Percentiles rank a stretch among this genome's conserved stretches.
Conservation (phyloP, 2,329 filamentous ascomycete genomes). For the Xylariomycetidae sp. region DNA sequence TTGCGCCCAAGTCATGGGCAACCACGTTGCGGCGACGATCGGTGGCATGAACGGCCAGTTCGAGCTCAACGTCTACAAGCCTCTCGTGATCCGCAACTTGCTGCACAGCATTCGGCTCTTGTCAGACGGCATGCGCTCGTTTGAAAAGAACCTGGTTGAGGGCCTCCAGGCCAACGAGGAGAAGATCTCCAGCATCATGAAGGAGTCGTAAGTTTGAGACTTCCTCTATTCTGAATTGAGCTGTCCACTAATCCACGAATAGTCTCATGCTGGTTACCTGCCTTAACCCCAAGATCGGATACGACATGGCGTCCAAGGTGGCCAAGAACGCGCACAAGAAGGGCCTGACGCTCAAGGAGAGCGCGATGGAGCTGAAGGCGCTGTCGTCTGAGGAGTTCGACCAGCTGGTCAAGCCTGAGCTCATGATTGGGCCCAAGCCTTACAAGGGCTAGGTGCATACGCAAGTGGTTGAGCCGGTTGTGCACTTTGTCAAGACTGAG, state of each 20-base stretch:
- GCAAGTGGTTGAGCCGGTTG: constrained; percentile 14
- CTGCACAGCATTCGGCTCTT: constrained; percentile 87
- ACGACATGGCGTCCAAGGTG: constrained; percentile 95
- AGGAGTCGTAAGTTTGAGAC: constrained; percentile 71
- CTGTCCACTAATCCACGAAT: not conserved
- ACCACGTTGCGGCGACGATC: constrained; percentile 88
- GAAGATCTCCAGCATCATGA: constrained; percentile 82
- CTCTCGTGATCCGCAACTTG: constrained; percentile 89
- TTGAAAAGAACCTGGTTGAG: constrained; percentile 85
- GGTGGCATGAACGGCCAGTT: constrained; percentile 98
- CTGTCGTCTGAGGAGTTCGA: constrained; percentile 88
- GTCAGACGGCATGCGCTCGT: constrained; percentile 87
- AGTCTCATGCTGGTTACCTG: constrained; percentile 98
- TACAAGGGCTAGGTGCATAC: constrained; percentile 38
- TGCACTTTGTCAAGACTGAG: constrained; percentile 14
- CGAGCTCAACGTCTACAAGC: constrained; percentile 98
- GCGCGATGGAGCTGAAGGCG: constrained; percentile 86
- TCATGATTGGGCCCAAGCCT: constrained; percentile 82
- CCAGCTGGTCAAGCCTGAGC: constrained; percentile 79
- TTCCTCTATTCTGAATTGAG: no score
- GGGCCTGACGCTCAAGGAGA: constrained; percentile 87
- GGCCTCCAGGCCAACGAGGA: constrained; percentile 91
- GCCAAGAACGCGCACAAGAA: constrained; percentile 99
- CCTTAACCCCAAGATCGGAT: constrained; percentile 94
- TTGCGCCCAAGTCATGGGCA: constrained; percentile 95